Evolutionary conservation across 2,329 filamentous ascomycete genomes (phyloP).

Genomic region (Fusarium fujikuroi): DNA sequence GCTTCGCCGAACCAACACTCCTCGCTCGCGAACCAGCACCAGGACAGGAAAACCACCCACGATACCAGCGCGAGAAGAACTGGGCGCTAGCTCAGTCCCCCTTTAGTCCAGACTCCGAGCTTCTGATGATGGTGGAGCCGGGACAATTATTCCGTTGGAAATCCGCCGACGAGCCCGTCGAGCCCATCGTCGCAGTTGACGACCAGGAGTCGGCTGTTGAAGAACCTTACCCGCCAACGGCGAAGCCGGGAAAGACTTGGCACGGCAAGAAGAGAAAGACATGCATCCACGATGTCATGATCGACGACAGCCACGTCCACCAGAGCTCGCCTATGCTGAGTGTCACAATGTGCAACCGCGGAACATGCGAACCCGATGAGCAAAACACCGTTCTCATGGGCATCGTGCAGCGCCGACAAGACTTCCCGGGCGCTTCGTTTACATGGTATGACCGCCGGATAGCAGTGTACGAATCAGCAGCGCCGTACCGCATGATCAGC

Average conservation of each 20-base stretch:
- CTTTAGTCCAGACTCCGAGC: constrained; percentile 17
- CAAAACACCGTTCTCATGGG: constrained; percentile 37
- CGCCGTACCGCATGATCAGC: constrained; percentile 38
- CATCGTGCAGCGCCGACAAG: constrained; percentile 35
- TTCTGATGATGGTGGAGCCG: constrained; percentile 35
- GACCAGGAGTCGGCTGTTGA: constrained; percentile 26
- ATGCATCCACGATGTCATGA: constrained; percentile 36
- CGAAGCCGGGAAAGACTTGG: constrained; percentile 19
- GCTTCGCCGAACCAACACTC: constrained; percentile 18
- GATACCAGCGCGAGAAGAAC: constrained; percentile 39
- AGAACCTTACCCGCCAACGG: constrained; percentile 22
- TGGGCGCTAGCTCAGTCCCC: constrained; percentile 34
- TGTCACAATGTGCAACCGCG: constrained; percentile 36
- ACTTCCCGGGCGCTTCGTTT: constrained; percentile 5
- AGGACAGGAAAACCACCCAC: constrained; percentile 22
- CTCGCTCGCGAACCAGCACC: constrained; percentile 19
- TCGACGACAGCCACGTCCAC: constrained; percentile 27
- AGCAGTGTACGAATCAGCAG: constrained; percentile 26
- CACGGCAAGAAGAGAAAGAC: constrained; percentile 14
- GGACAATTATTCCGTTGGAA: constrained; percentile 30
- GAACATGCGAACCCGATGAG: constrained; percentile 22
- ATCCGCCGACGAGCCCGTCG: constrained; percentile 10
- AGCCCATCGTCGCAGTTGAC: not conserved
- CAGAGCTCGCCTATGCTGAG: constrained; percentile 39
- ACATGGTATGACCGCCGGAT: constrained; percentile 38